These are phyloP conservation scores for Monosporascus sp. DNA, from an alignment of 2,329 filamentous ascomycete species.

Conservation along the genomic window DNA sequence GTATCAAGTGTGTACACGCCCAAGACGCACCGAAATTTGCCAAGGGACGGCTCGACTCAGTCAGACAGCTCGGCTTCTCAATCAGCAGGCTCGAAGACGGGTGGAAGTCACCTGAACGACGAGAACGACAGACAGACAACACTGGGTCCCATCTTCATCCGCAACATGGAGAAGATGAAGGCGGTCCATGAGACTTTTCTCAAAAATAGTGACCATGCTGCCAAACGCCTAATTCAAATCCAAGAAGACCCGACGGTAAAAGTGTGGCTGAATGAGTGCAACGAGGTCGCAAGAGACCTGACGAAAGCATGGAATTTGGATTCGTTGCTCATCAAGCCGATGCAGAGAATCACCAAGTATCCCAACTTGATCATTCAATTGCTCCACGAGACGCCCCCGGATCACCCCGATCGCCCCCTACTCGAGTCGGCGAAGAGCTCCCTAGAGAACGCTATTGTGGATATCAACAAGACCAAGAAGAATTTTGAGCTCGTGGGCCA, in stretches of 20 bases:
- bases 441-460: constrained; percentile 64
- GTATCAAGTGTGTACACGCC: constrained; percentile 75
- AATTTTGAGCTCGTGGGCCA: constrained; percentile 89
- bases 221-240: constrained; percentile 56
- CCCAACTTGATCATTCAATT: constrained; percentile 79
- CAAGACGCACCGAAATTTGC: constrained; percentile 38
- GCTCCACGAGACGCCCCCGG: constrained; percentile 69
- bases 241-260: constrained; percentile 59
- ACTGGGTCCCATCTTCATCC: constrained; percentile 49
- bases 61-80: constrained; percentile 30
- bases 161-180: constrained; percentile 57
- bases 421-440: constrained; percentile 50
- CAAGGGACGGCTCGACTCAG: constrained; percentile 36
- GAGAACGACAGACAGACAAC: constrained; percentile 47
- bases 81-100: constrained; percentile 27
- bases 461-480: constrained; percentile 95
- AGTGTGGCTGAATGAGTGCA: constrained; percentile 92
- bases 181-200: constrained; percentile 56
- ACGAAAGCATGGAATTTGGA: constrained; percentile 94
- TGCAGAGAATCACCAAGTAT: constrained; percentile 92
- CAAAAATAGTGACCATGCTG: constrained; percentile 58
- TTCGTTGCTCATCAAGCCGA: constrained; percentile 93
- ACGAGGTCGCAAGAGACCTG: constrained; percentile 84
- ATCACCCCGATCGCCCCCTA: constrained; percentile 74
- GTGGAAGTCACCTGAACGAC: constrained; percentile 41